Evolutionary conservation across 2,329 filamentous ascomycete species (phyloP).

Genomic region (Coniochaeta sp.): DNA sequence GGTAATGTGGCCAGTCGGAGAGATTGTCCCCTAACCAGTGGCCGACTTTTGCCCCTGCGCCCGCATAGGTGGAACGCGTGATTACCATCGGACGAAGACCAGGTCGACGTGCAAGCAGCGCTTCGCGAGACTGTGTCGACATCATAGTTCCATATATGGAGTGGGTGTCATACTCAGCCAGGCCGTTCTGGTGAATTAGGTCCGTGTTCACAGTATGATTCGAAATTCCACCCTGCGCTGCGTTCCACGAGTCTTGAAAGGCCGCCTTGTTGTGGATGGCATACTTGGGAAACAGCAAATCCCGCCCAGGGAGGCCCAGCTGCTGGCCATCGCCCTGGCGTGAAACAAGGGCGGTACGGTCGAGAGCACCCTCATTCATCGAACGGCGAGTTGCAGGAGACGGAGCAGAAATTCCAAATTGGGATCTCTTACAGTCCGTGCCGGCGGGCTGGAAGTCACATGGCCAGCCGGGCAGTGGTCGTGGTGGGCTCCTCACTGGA

Average conservation of each 20-base stretch:
- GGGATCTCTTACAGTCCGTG: constrained; percentile 22
- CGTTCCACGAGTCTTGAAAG: constrained; percentile 30
- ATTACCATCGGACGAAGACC: constrained; percentile 61
- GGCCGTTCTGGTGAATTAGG: constrained; percentile 59
- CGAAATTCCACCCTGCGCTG: constrained; percentile 36
- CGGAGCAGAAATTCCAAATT: constrained; percentile 4
- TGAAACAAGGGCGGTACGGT: constrained; percentile 7
- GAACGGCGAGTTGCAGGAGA: constrained; percentile 8
- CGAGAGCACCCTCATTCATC: constrained; percentile 3
- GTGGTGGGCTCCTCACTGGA: constrained; percentile 54
- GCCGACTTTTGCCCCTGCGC: constrained; percentile 57
- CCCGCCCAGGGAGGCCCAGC: constrained; percentile 52
- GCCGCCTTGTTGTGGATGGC: constrained; percentile 56
- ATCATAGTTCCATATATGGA: constrained; percentile 75
- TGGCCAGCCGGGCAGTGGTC: constrained; percentile 62
- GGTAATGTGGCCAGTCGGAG: constrained; percentile 50
- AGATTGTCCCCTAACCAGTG: constrained; percentile 56
- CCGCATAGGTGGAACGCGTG: constrained; percentile 69
- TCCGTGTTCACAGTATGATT: constrained; percentile 61
- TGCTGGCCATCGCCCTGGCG: constrained; percentile 27
- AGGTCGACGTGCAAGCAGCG: constrained; percentile 61
- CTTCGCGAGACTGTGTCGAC: constrained; percentile 55
- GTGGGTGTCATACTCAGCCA: constrained; percentile 67
- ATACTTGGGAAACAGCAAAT: constrained; percentile 60
- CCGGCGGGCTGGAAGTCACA: constrained; percentile 56